Base-by-base conservation (phyloP, 345 rosid species). In the Ceriops decandra region DNA sequence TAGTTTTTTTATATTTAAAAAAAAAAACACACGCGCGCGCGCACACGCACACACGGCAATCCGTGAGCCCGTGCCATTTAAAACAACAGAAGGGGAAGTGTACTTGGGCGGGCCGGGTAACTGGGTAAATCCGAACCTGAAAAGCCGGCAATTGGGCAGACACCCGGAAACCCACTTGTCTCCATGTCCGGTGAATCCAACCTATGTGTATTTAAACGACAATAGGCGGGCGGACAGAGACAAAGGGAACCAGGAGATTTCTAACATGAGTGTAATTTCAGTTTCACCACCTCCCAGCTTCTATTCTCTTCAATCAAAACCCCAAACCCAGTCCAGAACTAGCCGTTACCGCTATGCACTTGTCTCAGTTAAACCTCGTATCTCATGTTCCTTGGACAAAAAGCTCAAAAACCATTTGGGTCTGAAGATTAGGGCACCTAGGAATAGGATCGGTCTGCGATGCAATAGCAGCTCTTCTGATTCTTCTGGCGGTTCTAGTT, bases 261-360 rank as follows among this genome's bases (percentile, higher is more conserved):
- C 16, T 28, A 69, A 6, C 31, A 75, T 75, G 78, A 64, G 67
- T 20, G 74, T 70, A 49, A 53, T 69, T 53, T 51, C 66, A 7
- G 60, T 64, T 52, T 64, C 66, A 26, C 52, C 69, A 3, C 42
- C 52, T 5, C 28, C 52, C 2, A 6, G 20, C 65, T 32, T 58
- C 57, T 60, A 57, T 31, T 49, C 61, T 35, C 57, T 58, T 52
- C 73, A 69, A 69, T 59, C 66, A 6, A 69, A 49, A 5, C n/a
- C 24, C 42, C 66, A 51, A 35, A 20, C 31, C 59, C 28, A 56
- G 17, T 11, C 16, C 28, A 56, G 28, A 24, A 52, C n/a, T 35
- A 57, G 21, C 22, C 33, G n/a, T 46, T 46, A 6, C 19, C 32
- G 47, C 71, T 10, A n/a, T 57, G 27, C 30, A 19, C 9, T 56